phyloP scores from a whole-genome alignment of 2,329 filamentous ascomycete genomes.

The Pseudocercospora musae region DNA sequence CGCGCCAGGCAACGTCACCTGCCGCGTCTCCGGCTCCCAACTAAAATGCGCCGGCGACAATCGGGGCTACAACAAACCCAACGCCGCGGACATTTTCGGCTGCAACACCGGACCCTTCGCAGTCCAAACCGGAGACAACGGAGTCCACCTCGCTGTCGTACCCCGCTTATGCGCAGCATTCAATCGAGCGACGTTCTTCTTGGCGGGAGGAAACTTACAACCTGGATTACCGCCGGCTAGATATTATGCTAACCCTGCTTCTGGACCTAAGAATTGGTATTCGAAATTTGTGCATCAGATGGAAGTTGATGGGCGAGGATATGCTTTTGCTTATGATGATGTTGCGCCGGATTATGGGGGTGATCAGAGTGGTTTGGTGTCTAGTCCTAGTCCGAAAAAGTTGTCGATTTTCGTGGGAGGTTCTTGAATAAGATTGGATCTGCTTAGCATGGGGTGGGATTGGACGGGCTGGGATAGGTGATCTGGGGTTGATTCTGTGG shows the following conservation, averaged over 20 bases:
- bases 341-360: constrained; percentile 45
- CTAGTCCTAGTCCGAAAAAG: constrained; percentile 41
- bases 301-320: constrained; percentile 59
- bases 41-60: constrained; percentile 41
- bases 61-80: constrained; percentile 54
- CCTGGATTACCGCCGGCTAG: constrained; percentile 38
- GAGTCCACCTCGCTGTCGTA: constrained; percentile 55
- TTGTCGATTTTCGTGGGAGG: constrained; percentile 51
- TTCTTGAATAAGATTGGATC: not conserved
- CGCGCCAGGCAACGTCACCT: constrained; percentile 52
- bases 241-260: constrained; percentile 43
- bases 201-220: constrained; percentile 46
- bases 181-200: constrained; percentile 67
- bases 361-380: constrained; percentile 52
- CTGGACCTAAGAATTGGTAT: constrained; percentile 52
- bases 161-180: constrained; percentile 71
- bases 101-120: constrained; percentile 63
- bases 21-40: constrained; percentile 44
- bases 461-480: not conserved
- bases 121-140: constrained; percentile 39
- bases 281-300: constrained; percentile 58
- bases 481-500: not conserved
- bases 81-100: constrained; percentile 61
- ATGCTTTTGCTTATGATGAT: constrained; percentile 68
- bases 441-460: not conserved